These are phyloP conservation scores for Neoarthrinium moseri DNA, from an alignment of 2,329 filamentous ascomycete species.

Conservation along the genomic window DNA sequence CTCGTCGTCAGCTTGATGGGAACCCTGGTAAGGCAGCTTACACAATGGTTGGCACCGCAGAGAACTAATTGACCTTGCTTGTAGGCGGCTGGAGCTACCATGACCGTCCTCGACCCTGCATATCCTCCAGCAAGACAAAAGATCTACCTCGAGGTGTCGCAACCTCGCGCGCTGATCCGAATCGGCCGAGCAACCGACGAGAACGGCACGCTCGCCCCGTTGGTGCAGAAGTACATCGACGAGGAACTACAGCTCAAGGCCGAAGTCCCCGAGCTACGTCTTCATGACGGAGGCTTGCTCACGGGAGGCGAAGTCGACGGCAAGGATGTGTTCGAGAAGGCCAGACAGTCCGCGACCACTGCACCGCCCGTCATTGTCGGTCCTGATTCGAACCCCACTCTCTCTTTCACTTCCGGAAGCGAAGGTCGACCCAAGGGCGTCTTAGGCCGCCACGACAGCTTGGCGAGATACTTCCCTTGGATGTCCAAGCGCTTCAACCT, in stretches of 20 bases:
- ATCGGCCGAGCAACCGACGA: slow-evolving; percentile 74
- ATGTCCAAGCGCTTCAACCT: slow-evolving; percentile 84
- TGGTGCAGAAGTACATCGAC: slow-evolving; percentile 64
- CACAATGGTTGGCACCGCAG: slow-evolving; percentile 32
- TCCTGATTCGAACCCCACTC: slow-evolving; percentile 77
- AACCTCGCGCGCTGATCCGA: slow-evolving; percentile 68
- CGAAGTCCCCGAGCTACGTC: slow-evolving; percentile 69
- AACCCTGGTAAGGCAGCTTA: slow-evolving; percentile 39
- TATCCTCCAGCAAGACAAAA: slow-evolving; percentile 81
- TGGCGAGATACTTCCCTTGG: slow-evolving; percentile 88
- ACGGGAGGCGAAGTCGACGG: slow-evolving; percentile 66
- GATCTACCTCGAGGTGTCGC: slow-evolving; percentile 79
- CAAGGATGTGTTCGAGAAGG: slow-evolving; percentile 67
- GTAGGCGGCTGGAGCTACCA: slow-evolving; percentile 53
- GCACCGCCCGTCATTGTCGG: slow-evolving; percentile 73
- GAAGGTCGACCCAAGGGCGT: slow-evolving; percentile 87
- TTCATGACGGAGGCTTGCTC: slow-evolving; percentile 70
- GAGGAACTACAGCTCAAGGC: slow-evolving; percentile 71
- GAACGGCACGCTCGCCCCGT: slow-evolving; percentile 52
- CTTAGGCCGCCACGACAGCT: slow-evolving; percentile 78
- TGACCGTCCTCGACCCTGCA: slow-evolving; percentile 72
- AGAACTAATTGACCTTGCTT: slow-evolving; percentile 31
- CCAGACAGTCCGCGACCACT: slow-evolving; percentile 62
- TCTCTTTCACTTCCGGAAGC: slow-evolving; percentile 71
- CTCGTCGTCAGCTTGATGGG: slow-evolving; percentile 75